Percentiles rank a stretch among this genome's conserved stretches.
Conservation (phyloP, 202 grass and related monocot genomes). For the Digitaria exilis region DNA sequence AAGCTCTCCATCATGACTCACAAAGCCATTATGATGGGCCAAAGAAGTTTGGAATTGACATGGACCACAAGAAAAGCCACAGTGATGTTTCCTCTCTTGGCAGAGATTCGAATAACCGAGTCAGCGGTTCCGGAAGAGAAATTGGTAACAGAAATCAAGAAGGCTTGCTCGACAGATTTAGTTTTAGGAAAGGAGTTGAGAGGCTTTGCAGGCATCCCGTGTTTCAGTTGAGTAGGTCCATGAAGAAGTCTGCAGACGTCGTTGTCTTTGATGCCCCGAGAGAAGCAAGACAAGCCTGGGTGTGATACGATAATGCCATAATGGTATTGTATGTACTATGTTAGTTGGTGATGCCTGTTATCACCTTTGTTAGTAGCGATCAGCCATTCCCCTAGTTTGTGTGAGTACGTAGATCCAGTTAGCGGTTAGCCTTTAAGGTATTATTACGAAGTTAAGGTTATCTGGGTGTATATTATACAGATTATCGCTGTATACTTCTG, state of each 20-base stretch:
- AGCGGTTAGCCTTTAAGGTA: slow-evolving; percentile 38
- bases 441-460: slow-evolving; percentile 37
- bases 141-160: slow-evolving; percentile 47
- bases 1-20: slow-evolving; percentile 30
- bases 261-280: slow-evolving; percentile 54
- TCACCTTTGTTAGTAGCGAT: slow-evolving; percentile 21
- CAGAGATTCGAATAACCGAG: slow-evolving; percentile 1
- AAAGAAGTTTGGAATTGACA: slow-evolving; percentile 22
- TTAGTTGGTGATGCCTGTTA: slow-evolving; percentile 43
- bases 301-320: slow-evolving; percentile 48
- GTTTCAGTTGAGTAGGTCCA: slow-evolving; percentile 82
- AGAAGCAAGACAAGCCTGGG: slow-evolving; percentile 84
- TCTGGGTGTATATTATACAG: slow-evolving; percentile 57
- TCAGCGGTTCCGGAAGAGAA: slow-evolving; percentile 53
- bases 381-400: slow-evolving; percentile 26
- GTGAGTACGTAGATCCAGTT: slow-evolving; percentile 44
- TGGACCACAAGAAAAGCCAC: slow-evolving; percentile 34
- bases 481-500: slow-evolving; percentile 39
- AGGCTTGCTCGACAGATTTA: slow-evolving; percentile 69
- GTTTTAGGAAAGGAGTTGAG: slow-evolving; percentile 87
- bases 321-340: slow-evolving; percentile 32
- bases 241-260: slow-evolving; percentile 72
- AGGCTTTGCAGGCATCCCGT: slow-evolving; percentile 89
- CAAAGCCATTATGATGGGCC: slow-evolving; percentile 30
- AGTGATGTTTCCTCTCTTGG: slow-evolving; percentile 25